A percentile compares a stretch with the other conserved stretches of the same genome.
Conservation (phyloP, 768 basidiomycete species). For the Lyophyllum decastes region DNA sequence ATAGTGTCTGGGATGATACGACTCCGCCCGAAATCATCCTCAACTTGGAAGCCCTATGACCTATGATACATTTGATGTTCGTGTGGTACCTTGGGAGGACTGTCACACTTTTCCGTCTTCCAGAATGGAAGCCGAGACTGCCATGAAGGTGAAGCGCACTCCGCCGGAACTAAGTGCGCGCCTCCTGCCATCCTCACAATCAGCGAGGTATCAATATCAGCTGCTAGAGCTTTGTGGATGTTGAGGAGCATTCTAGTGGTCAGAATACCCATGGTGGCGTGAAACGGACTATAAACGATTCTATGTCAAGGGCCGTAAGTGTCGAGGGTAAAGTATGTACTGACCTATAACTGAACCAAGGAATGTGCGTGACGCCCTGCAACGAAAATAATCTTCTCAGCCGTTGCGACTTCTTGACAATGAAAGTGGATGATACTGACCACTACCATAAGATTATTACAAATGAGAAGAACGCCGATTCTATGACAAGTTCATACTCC, state of each 20-base stretch:
- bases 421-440: slow-evolving; percentile 15
- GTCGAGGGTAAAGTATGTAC: slow-evolving; percentile 19
- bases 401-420: not conserved
- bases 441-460: slow-evolving; percentile 51
- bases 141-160: not conserved
- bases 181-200: not conserved
- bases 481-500: slow-evolving; percentile 20
- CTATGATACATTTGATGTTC: no score
- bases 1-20: no score
- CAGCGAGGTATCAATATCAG: not conserved
- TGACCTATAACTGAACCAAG: slow-evolving; percentile 49
- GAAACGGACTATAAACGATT: slow-evolving; percentile 37
- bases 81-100: no score
- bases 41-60: not conserved
- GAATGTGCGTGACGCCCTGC: slow-evolving; percentile 46
- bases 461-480: slow-evolving; percentile 37
- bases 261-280: slow-evolving; percentile 47
- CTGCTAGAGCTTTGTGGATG: slow-evolving; percentile 35
- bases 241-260: slow-evolving; percentile 49
- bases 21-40: not conserved
- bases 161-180: not conserved
- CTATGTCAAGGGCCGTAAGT: not conserved
- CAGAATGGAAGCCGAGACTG: not conserved
- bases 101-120: not conserved
- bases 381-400: not conserved